phyloP scores from a whole-genome alignment of 2,329 filamentous ascomycete species.

The Periglandula ipomoeae region DNA sequence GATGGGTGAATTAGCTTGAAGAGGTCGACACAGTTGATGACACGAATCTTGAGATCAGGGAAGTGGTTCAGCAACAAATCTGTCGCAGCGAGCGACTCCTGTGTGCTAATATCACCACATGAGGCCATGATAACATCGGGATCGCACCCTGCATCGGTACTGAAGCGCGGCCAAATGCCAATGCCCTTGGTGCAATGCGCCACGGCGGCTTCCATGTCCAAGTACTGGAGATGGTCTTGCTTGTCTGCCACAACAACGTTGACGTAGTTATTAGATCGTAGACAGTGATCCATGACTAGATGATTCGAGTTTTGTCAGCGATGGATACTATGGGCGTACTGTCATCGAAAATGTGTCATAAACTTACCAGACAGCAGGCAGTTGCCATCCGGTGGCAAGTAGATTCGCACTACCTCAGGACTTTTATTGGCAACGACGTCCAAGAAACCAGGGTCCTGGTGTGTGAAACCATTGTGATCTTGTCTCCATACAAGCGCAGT shows the following conservation, averaged over 20 bases:
- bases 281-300: slow-evolving; percentile 60
- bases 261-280: slow-evolving; percentile 67
- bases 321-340: not conserved
- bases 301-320: slow-evolving; percentile 17
- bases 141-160: slow-evolving; percentile 57
- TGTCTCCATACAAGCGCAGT: slow-evolving; percentile 75
- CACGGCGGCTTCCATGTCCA: slow-evolving; percentile 63
- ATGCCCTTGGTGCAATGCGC: slow-evolving; percentile 71
- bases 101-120: slow-evolving; percentile 65
- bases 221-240: slow-evolving; percentile 67
- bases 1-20: slow-evolving; percentile 66
- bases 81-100: slow-evolving; percentile 66
- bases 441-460: slow-evolving; percentile 73
- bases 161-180: slow-evolving; percentile 70
- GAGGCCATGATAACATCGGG: slow-evolving; percentile 70
- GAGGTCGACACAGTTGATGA: slow-evolving; percentile 72
- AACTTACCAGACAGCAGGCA: slow-evolving; percentile 52
- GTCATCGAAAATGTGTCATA: not conserved
- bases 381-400: slow-evolving; percentile 73
- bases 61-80: slow-evolving; percentile 64
- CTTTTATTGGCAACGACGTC: slow-evolving; percentile 74
- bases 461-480: slow-evolving; percentile 77
- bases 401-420: slow-evolving; percentile 71
- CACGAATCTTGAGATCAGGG: slow-evolving; percentile 65
- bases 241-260: slow-evolving; percentile 76